Conservation (phyloP, 139 green algal species). For the Mychonastes homosphaera region DNA sequence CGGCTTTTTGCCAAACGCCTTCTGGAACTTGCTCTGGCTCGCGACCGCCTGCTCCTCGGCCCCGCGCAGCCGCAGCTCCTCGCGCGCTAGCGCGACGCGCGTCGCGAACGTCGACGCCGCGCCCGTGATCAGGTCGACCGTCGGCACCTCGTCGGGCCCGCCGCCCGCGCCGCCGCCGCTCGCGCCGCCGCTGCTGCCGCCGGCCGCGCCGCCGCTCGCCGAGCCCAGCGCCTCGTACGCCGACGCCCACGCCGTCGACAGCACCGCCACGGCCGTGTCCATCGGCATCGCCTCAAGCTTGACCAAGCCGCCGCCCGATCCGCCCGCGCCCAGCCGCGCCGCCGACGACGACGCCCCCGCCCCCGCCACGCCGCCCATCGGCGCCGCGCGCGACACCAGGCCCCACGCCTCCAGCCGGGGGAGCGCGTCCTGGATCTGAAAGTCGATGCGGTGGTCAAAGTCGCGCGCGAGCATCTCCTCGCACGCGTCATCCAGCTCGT, state of each 20-base stretch:
- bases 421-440: slow-evolving; percentile 35
- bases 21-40: too few relatives aligned
- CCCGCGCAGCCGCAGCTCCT: too few relatives aligned
- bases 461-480: slow-evolving; percentile 28
- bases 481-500: slow-evolving; percentile 29
- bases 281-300: slow-evolving; percentile 21
- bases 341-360: neutral
- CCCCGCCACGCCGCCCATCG: slow-evolving; percentile 8
- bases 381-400: slow-evolving; percentile 22
- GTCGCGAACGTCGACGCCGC: neutral
- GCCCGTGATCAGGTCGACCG: slow-evolving; percentile 18
- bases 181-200: too few relatives aligned
- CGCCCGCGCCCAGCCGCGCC: neutral
- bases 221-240: slow-evolving; percentile 18
- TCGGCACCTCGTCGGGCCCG: neutral
- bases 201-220: too few relatives aligned
- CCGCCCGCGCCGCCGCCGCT: neutral
- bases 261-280: slow-evolving; percentile 2
- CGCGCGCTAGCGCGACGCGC: too few relatives aligned
- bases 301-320: neutral
- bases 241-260: slow-evolving; percentile 9
- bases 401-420: slow-evolving; percentile 33
- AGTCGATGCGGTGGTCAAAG: slow-evolving; percentile 47
- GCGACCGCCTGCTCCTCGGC: too few relatives aligned
- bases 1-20: too few relatives aligned